Base-by-base conservation (phyloP, 805 yeast species). In the Brettanomyces custersianus region DNA sequence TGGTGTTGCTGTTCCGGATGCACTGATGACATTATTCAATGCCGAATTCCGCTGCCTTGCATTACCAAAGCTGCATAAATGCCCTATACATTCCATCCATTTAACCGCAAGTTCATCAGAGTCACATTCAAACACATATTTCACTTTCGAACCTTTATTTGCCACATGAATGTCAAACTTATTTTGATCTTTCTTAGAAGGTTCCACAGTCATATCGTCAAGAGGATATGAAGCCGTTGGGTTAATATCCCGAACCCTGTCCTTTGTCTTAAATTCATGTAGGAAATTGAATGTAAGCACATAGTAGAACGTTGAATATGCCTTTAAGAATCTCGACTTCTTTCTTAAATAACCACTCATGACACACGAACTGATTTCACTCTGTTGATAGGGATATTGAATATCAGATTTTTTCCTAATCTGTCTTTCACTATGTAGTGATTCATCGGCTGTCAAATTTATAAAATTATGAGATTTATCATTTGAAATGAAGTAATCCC, bases 231-330 rank as follows among this genome's bases (percentile, higher is more conserved):
- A 68, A 44, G 57, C 49, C 3, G 63, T 36, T 4, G 74, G 74
- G 19, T 49, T 49, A 40, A 68, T 68, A 34, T 75, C 80, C 42
- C 70, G 69, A 46, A 68, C 72, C 27, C 78, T 61, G 52, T 73
- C 77, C 20, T 62, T 54, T 1, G 76, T 59, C 48, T 70, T 74
- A 56, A 78, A 80, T 53, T 80, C 86, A 54, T 78, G 86, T 26
- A 80, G 52, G 42, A 66, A 78, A 48, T 74, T 76, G 47, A 80
- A 74, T 4, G 86, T 77, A 38, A 80, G 61, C 11, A 80, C 81
- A 45, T 76, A 80, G 65, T 74, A 79, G 27, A 77, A 75, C 43
- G 68, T 66, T 3, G 74, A 65, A 54, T 77, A 77, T 34, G 72
- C 73, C 54, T 76, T 75, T 44, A 77, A 55, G 45, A 66, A 70